Evolutionary conservation across 257 asterid species (phyloP).

Genomic region (Solanum chiquidenum): DNA sequence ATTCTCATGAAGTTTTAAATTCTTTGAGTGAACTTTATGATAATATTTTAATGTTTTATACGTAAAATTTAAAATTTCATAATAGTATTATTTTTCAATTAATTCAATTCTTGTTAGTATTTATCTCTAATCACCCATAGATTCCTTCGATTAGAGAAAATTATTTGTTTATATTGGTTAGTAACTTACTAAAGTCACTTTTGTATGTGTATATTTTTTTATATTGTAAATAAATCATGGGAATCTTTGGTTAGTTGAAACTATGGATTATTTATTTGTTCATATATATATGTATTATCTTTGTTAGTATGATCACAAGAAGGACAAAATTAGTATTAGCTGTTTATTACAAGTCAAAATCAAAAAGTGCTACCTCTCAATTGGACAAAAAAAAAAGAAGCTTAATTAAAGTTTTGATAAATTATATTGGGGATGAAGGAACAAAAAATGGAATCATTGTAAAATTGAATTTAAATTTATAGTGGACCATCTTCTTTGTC

Average conservation of each 20-base stretch:
- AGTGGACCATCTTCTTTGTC: too few species aligned
- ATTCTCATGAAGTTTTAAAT: background rate
- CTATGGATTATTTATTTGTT: background rate
- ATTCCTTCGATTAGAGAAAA: background rate
- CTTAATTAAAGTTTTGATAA: background rate
- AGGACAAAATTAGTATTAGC: background rate
- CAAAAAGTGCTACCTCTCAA: background rate
- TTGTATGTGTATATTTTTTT: background rate
- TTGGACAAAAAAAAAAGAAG: background rate
- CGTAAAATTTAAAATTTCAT: background rate
- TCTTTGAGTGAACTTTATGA: background rate
- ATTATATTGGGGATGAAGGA: background rate
- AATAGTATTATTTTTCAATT: background rate
- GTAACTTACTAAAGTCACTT: background rate
- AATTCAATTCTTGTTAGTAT: background rate
- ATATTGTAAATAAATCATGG: background rate
- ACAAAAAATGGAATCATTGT: background rate
- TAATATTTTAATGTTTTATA: background rate
- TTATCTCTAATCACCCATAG: background rate
- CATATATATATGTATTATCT: background rate
- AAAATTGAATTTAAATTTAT: background rate
- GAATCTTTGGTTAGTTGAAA: background rate
- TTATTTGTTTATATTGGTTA: too few species aligned
- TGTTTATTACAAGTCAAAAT: background rate
- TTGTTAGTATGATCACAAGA: background rate